Evolutionary conservation across 805 yeast genomes (phyloP), one percentile per base, ranked within the genome.

Genomic region (Metschnikowia peoriensis): DNA sequence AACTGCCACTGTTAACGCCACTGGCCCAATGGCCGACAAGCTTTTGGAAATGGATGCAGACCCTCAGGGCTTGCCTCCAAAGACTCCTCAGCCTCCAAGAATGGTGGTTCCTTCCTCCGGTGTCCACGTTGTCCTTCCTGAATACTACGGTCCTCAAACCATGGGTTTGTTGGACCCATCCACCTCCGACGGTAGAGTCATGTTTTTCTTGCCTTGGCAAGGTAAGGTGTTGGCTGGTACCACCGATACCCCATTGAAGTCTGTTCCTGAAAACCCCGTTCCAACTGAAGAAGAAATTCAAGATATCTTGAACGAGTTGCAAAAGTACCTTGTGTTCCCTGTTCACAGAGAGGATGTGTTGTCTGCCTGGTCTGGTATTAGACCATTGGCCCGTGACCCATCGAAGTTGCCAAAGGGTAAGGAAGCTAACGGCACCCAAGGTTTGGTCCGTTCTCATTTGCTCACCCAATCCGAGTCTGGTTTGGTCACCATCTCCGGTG

Each of bases 191-290:
- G 97, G 97, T 52, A 84, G 98, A 72, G 97, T 92, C 49, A 88
- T 93, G 88, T 92, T 92, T 75, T 92, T 93, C 77, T 78, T 92
- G 69, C 98, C 98, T 61, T 92, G 97, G 97, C 97, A 91, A 76
- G 97, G 97, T 6, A 88, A 91, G 69, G 96, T 92, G 35, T 78
- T 92, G 59, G 97, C 97, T 53, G 98, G 98, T 68, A 92, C 98
- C 55, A 92, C 98, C 51, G 98, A 92, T 74, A 86, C 89, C 48
- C 96, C 97, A 42, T 72, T 86, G 73, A 81, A 80, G 57, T 75
- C 76, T 58, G 83, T 86, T 50, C 89, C 89, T 42, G 84, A 78
- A 60, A 83, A 80, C 64, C 97, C 97, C 51, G 80, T 83, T 47
- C 96, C 98, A 29, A 77, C 85, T 41, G 97, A 92, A 71, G 87